A percentile compares a stretch with the other conserved stretches of the same genome.
Evolutionary conservation across 192 early-diverging fungal genomes (phyloP).

Genomic region (Paraglomus brasilianum): DNA sequence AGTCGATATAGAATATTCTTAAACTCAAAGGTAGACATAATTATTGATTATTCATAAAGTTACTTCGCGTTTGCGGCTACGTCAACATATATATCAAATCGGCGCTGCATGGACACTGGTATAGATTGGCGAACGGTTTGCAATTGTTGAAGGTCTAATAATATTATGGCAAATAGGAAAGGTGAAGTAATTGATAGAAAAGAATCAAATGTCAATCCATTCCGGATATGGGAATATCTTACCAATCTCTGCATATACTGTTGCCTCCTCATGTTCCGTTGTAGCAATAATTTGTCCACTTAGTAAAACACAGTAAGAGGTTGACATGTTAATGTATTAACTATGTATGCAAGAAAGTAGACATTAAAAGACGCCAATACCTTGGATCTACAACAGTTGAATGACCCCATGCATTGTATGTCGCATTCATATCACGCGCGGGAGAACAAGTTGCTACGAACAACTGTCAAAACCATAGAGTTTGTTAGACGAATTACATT

Average conservation of each 20-base stretch:
- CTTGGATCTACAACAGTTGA: constrained; percentile 85
- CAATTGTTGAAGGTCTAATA: constrained; percentile 57
- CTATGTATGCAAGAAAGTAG: constrained; percentile 3
- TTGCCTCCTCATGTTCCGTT: constrained; percentile 71
- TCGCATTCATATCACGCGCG: constrained; percentile 70
- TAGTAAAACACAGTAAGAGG: not conserved
- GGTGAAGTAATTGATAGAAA: not conserved
- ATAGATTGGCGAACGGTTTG: constrained; percentile 66
- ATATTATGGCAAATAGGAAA: not conserved
- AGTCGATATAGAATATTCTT: not conserved
- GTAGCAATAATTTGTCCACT: constrained; percentile 70
- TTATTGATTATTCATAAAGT: not conserved
- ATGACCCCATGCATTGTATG: constrained; percentile 94
- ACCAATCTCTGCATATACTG: constrained; percentile 77
- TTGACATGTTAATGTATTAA: constrained; percentile 9
- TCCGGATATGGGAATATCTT: constrained; percentile 25
- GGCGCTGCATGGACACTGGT: constrained; percentile 76
- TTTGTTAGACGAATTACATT: not conserved
- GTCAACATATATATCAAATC: constrained; percentile 90
- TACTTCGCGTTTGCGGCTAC: constrained; percentile 44
- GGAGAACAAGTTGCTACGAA: constrained; percentile 96
- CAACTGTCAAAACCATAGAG: constrained; percentile 43
- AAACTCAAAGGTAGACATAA: not conserved
- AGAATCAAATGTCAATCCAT: no score
- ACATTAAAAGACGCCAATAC: no score